phyloP scores from a whole-genome alignment of 805 yeast genomes.

The Naumovozyma dairenensis region DNA sequence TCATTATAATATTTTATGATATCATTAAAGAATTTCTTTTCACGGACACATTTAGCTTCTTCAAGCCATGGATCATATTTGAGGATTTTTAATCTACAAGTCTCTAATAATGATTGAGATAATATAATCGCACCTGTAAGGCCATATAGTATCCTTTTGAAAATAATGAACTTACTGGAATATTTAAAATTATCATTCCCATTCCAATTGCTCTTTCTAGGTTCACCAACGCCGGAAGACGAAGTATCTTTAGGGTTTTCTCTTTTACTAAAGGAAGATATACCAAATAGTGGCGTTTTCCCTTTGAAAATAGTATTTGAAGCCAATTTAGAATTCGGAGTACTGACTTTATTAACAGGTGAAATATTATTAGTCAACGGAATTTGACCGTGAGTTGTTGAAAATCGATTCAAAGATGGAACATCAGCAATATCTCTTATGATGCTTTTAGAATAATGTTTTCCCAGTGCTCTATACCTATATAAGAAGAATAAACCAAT shows the following conservation, averaged over 20 bases:
- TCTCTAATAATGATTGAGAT: slow-evolving; percentile 49
- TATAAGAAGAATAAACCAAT: slow-evolving; percentile 33
- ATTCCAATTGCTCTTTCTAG: neutral
- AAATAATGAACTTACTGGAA: neutral
- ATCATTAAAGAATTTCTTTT: slow-evolving; percentile 29
- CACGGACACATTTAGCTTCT: slow-evolving; percentile 49
- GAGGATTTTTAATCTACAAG: slow-evolving; percentile 36
- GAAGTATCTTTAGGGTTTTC: no score
- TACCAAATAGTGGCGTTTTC: neutral
- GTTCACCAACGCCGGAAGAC: no score
- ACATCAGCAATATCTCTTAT: slow-evolving; percentile 26
- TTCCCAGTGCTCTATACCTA: slow-evolving; percentile 13
- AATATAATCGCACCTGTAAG: slow-evolving; percentile 38
- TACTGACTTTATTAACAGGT: neutral
- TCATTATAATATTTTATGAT: slow-evolving; percentile 27
- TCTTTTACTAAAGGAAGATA: neutral
- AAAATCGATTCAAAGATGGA: slow-evolving; percentile 28
- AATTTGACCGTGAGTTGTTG: slow-evolving; percentile 19
- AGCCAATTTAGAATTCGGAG: no score
- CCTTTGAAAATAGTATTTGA: no score
- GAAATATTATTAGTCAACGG: neutral
- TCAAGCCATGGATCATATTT: slow-evolving; percentile 64
- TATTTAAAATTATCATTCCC: neutral
- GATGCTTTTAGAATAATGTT: neutral
- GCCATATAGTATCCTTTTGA: slow-evolving; percentile 9